Evolutionary conservation across 2,329 filamentous ascomycete genomes (phyloP), one percentile per base, ranked within the genome.

Genomic region (Tolypocladium guangdongense): DNA sequence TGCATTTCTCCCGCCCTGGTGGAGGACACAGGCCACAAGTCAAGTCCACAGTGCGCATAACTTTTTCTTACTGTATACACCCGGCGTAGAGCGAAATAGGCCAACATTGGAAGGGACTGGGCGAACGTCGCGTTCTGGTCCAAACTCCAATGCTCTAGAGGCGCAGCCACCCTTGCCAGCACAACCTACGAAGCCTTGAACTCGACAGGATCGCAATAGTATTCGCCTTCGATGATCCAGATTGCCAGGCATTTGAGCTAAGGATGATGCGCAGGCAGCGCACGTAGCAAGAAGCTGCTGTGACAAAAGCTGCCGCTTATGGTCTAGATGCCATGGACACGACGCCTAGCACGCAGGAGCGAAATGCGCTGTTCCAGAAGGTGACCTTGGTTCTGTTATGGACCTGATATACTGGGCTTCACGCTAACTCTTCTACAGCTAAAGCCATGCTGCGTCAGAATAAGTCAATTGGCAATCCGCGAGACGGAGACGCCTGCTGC

Each of bases 381-480:
- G 70, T 69, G 59, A 54, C 35, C n/a, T 53, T 47, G 10, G 7
- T 27, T 32, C 30, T 18, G n/a, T n/a, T 7, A 1, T 20, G 27
- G 27, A 20, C 18, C 18, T 7, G 10, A 33, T 4, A 18, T 3
- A 5, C 27, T 32, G 27, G 7, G 10, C 6, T 8, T 32, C 14
- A 32, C 8, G 3, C 57, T 60, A 47, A 62, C 50, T 4, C n/a
- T 18, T 16, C 3, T 20, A 30, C 43, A 86, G 82, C 76, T 86
- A 55, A 84, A 84, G 67, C 81, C 82, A 64, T 75, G 70, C 58
- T 86, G 82, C 59, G 72, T 86, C 53, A 72, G 76, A 54, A 77
- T 85, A 56, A 83, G 78, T 68, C 74, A 81, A 62, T 66, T 82
- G 52, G 75, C 78, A 2, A 72, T 83, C 24, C 73, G 73, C 51